These are phyloP conservation scores for Ustilago lituana DNA, from an alignment of 1,284 basidiomycete species.

Conservation along the genomic window DNA sequence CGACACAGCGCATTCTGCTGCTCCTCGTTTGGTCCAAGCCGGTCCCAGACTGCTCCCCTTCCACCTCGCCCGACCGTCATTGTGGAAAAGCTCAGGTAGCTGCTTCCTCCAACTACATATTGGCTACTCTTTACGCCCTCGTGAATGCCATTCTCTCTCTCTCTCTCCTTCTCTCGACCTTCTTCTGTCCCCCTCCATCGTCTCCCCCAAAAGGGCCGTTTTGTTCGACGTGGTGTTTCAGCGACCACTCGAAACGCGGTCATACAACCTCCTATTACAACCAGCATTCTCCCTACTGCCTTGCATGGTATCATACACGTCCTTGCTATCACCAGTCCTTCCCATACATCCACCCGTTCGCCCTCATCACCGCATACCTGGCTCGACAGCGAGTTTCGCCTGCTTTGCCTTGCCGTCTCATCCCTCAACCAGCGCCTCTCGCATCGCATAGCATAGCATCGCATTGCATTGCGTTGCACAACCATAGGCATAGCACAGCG, in stretches of 20 bases:
- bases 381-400: background rate
- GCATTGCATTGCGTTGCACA: constrained; percentile 22
- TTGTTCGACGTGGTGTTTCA: constrained; percentile 23
- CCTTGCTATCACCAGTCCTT: background rate
- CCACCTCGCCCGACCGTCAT: background rate
- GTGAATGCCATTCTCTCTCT: background rate
- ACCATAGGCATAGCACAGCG: constrained; percentile 11
- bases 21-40: no score
- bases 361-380: background rate
- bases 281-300: background rate
- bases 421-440: background rate
- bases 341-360: background rate
- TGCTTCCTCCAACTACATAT: constrained; percentile 20
- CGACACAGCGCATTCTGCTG: no score
- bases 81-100: background rate
- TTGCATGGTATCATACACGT: no score
- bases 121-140: constrained; percentile 12
- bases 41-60: no score
- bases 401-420: constrained; percentile 10
- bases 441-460: constrained; percentile 2
- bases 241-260: constrained; percentile 17
- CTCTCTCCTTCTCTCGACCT: background rate
- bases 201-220: constrained; percentile 10
- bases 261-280: background rate
- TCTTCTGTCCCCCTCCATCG: constrained; percentile 5